Evolutionary conservation across 2,329 filamentous ascomycete species (phyloP).

Genomic region (Trichoderma simmonsii): DNA sequence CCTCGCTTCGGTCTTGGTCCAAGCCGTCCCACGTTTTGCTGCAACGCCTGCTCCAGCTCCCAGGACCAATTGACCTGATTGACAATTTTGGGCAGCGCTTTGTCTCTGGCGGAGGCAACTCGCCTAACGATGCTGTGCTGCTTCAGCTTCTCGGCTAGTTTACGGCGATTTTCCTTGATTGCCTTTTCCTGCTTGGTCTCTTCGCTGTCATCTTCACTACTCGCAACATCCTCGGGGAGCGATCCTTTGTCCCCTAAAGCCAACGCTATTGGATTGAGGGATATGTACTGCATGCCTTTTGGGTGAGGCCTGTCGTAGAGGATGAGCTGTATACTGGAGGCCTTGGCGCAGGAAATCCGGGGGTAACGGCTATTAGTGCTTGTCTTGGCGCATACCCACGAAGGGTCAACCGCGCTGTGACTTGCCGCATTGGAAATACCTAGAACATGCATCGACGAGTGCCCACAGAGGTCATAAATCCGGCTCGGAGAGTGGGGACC

Average conservation of each 20-base stretch:
- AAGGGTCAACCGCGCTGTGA: conserved; percentile 55
- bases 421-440: conserved; percentile 70
- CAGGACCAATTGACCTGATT: conserved; percentile 95
- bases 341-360: conserved; percentile 67
- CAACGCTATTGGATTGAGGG: conserved; percentile 81
- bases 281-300: conserved; percentile 92
- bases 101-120: conserved; percentile 75
- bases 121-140: conserved; percentile 81
- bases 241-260: conserved; percentile 72
- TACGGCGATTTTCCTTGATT: conserved; percentile 57
- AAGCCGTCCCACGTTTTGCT: conserved; percentile 85
- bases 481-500: conserved; percentile 75
- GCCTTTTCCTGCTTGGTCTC: conserved; percentile 64
- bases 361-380: conserved; percentile 57
- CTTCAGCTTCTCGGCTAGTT: conserved; percentile 80
- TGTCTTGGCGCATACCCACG: conserved; percentile 63
- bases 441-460: conserved; percentile 77
- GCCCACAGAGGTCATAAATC: conserved; percentile 81
- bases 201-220: conserved; percentile 55
- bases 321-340: conserved; percentile 78
- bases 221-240: conserved; percentile 31
- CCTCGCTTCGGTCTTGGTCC: conserved; percentile 77
- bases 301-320: conserved; percentile 85
- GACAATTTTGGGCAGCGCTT: conserved; percentile 74
- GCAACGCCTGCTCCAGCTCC: conserved; percentile 80